Base-by-base conservation (phyloP, 805 yeast species). In the Scheffersomyces stipitis region DNA sequence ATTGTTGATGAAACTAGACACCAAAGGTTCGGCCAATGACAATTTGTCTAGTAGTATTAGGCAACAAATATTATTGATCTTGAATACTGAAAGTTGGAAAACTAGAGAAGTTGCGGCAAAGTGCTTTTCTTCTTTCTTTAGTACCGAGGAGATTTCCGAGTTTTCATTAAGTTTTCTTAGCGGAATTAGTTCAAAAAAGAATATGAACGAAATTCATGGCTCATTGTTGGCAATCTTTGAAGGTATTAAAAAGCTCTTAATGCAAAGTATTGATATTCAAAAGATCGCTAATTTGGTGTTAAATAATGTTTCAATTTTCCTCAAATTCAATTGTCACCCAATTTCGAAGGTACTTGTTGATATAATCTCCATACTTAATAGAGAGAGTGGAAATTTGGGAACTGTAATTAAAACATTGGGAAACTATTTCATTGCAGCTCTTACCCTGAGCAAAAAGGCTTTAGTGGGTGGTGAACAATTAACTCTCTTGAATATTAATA, bases 91-190 rank as follows among this genome's bases (percentile, higher is more conserved):
- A 29, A 66, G 72, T 37, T 91, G 96, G 96, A 88, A 88, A 49
- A 73, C 93, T 6, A 73, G 99, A 44, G 96, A 90, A 52, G 76
- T 86, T 77, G 85, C 96, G 0, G 86, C 96, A 0, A 71, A 81
- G 51, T 76, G 88, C 4, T 50, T 86, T 2, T 76, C 83, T 0
- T 62, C 81, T 0, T 57, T 83, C 32, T 55, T 76, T 10, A 37
- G 36, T 13, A 36, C 38, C 5, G 28, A 36, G 3, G 41, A 46
- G 3, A 18, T 46, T 17, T 13, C 36, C 2, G 28, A 30, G 2
- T 42, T 62, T 6, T 46, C 51, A 1, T 64, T 60, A 1, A 54
- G 62, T 6, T 49, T 61, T 2, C 39, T 49, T 1, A 45, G 46
- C n/a, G 15, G 24, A 10, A 22, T 15, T 8, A 18, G 22, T 5